phyloP scores from a whole-genome alignment of 2,329 filamentous ascomycete genomes.

The Phoma sp. region DNA sequence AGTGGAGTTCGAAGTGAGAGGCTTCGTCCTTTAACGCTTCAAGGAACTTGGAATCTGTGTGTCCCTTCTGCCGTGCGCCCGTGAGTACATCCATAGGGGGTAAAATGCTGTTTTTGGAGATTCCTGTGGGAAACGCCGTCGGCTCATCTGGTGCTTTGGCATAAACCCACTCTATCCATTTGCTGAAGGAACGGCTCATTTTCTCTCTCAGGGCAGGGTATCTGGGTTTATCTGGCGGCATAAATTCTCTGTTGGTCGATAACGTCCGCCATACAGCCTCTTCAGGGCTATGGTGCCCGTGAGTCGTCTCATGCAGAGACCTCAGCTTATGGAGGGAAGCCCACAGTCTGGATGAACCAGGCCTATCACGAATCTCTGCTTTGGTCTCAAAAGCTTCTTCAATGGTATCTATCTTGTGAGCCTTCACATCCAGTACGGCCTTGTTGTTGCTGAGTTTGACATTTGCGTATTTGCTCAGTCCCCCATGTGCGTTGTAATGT shows the following conservation, averaged over 20 bases:
- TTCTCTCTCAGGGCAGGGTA: conserved; percentile 7
- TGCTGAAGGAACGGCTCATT: conserved; percentile 13
- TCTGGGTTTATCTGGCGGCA: not conserved
- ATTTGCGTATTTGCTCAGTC: not conserved
- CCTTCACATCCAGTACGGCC: conserved; percentile 8
- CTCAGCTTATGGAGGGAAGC: conserved; percentile 9
- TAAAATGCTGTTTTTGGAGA: not conserved
- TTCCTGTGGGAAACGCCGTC: not conserved
- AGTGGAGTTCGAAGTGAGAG: conserved; percentile 22
- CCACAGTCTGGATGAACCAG: conserved; percentile 15
- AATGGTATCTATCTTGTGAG: conserved; percentile 10
- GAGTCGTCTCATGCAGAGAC: conserved; percentile 1
- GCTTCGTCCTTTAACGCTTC: conserved; percentile 5
- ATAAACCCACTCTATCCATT: conserved; percentile 24
- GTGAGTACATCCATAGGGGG: conserved; percentile 9
- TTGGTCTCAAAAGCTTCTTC: conserved; percentile 13
- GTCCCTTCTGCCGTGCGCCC: not conserved
- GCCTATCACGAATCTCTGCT: conserved; percentile 1
- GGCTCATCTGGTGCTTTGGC: conserved; percentile 1
- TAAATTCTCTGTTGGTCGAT: conserved; percentile 16
- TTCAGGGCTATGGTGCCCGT: conserved; percentile 9
- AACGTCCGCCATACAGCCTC: conserved; percentile 22
- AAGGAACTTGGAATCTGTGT: conserved; percentile 4
- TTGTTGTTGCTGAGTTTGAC: conserved; percentile 1
- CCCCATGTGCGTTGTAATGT: conserved; percentile 14